These are phyloP conservation scores for Tricholoma sp. DNA, from an alignment of 768 basidiomycete genomes.

Conservation along the genomic window DNA sequence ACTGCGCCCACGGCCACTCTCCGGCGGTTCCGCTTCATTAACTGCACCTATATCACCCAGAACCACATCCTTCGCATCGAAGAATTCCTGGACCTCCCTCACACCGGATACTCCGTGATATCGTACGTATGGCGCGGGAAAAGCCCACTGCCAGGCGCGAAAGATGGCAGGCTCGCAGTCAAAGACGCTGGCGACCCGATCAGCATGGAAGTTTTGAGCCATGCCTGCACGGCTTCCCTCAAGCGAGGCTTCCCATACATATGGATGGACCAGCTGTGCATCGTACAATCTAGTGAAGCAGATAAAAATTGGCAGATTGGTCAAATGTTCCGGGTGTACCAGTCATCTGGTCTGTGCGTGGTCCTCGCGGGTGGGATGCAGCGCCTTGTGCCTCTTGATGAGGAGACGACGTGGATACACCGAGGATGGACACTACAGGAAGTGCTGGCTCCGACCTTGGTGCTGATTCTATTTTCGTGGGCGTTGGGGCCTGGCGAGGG, in stretches of 20 bases:
- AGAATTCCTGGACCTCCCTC: neutral
- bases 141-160: neutral
- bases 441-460: neutral
- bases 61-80: neutral
- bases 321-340: neutral
- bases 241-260: neutral
- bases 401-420: constrained; percentile 1
- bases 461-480: neutral
- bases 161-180: neutral
- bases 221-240: neutral
- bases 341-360: neutral
- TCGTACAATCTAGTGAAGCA: neutral
- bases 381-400: neutral
- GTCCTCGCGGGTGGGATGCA: neutral
- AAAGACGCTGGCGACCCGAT: neutral
- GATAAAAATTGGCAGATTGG: constrained; percentile 3
- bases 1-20: neutral
- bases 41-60: neutral
- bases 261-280: constrained; percentile 2
- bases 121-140: constrained; percentile 2
- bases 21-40: neutral
- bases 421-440: constrained; percentile 1
- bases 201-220: neutral
- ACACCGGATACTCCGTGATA: neutral
- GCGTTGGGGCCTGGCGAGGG: neutral